phyloP scores from a whole-genome alignment of 2,329 filamentous ascomycete genomes.

The Ophiocordyceps camponoti-rufipedis region DNA sequence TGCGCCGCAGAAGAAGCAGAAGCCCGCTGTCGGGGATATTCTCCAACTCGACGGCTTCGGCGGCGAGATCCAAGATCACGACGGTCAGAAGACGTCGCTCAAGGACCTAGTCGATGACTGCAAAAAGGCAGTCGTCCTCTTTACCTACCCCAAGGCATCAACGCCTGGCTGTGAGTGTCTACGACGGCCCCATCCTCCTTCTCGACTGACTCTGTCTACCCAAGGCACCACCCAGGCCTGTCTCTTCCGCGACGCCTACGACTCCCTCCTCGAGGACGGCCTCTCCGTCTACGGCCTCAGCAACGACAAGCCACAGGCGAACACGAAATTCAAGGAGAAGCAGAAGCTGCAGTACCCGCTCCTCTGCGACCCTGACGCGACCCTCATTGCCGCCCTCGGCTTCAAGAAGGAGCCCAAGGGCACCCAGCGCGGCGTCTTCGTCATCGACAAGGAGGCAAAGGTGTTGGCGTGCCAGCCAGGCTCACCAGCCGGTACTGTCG shows the following conservation, averaged over 20 bases:
- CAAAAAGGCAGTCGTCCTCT: conserved; percentile 72
- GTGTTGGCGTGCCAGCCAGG: conserved; percentile 59
- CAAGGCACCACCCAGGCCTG: conserved; percentile 85
- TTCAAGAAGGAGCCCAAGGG: conserved; percentile 70
- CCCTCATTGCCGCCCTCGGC: conserved; percentile 72
- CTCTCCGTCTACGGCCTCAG: conserved; percentile 83
- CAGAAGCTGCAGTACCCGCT: conserved; percentile 78
- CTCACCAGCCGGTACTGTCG: conserved; percentile 59
- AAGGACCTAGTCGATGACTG: conserved; percentile 68
- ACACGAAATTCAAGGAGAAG: conserved; percentile 83
- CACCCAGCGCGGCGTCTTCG: conserved; percentile 75
- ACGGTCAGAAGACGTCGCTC: conserved; percentile 63
- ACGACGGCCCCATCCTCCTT: background rate
- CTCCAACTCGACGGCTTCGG: conserved; percentile 42
- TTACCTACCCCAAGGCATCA: conserved; percentile 89
- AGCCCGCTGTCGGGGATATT: conserved; percentile 30
- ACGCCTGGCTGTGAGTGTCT: conserved; percentile 72
- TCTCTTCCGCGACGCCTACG: conserved; percentile 76
- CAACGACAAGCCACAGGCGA: conserved; percentile 73
- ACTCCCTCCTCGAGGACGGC: conserved; percentile 56
- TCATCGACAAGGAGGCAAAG: conserved; percentile 66
- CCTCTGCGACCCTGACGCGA: conserved; percentile 60
- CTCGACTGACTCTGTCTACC: background rate
- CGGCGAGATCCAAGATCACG: conserved; percentile 66
- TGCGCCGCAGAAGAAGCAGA: conserved; percentile 13